phyloP scores from a whole-genome alignment of 2,329 filamentous ascomycete species.

The Bimuria novae-zelandiae region DNA sequence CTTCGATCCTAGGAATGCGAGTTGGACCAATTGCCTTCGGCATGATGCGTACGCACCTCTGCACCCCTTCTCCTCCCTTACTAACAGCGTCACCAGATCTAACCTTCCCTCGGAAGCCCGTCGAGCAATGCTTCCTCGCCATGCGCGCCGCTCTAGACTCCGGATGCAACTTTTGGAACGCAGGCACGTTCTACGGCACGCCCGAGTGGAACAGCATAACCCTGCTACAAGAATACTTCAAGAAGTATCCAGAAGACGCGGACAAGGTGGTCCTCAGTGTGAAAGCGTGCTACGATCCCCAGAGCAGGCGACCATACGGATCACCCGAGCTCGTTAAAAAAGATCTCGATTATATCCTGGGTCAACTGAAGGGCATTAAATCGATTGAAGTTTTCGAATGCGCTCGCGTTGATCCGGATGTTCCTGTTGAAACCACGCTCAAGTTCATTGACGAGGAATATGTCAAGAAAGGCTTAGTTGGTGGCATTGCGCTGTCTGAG shows the following conservation, averaged over 20 bases:
- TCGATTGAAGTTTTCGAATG: constrained; percentile 50
- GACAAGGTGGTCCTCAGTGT: constrained; percentile 51
- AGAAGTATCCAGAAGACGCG: constrained; percentile 53
- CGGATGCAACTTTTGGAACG: constrained; percentile 53
- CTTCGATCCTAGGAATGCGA: constrained; percentile 19
- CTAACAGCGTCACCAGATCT: constrained; percentile 38
- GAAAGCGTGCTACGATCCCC: constrained; percentile 47
- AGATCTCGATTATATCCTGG: constrained; percentile 47
- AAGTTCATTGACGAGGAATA: constrained; percentile 24
- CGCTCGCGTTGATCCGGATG: constrained; percentile 44
- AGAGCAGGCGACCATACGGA: constrained; percentile 37
- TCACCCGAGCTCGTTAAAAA: constrained; percentile 40
- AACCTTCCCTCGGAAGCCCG: constrained; percentile 17
- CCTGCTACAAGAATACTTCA: constrained; percentile 52
- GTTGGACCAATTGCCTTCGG: constrained; percentile 46
- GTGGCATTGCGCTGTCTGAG: constrained; percentile 47
- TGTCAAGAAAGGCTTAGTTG: constrained; percentile 36
- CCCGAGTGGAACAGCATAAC: constrained; percentile 48
- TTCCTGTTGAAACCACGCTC: constrained; percentile 47
- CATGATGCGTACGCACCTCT: constrained; percentile 40
- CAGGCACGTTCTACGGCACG: constrained; percentile 49
- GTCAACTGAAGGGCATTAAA: constrained; percentile 41
- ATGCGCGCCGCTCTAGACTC: constrained; percentile 23
- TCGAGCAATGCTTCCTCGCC: constrained; percentile 45
- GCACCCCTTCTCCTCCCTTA: not conserved